Evolutionary conservation across 169 alveolate species (phyloP), one percentile per base, ranked within the genome.

Genomic region (Plasmodium knowlesi): DNA sequence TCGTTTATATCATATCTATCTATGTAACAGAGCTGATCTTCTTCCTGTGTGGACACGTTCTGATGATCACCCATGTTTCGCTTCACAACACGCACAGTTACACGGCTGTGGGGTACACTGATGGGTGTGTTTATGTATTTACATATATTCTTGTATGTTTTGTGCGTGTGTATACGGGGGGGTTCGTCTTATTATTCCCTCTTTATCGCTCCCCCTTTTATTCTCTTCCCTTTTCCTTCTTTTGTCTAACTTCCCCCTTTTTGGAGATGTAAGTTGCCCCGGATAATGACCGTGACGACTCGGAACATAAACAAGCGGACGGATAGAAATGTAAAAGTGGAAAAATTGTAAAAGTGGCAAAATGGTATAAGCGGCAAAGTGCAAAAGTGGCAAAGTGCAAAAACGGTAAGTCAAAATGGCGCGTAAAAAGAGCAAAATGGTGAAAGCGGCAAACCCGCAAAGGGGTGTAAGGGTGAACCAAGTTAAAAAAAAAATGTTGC

Each of bases 1-100:
- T 85, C 93, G 43, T 85, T 85, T 39, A 74, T 37, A 57, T 74
- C 78, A 41, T 53, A 57, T 85, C 93, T 85, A 34, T 85, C 78
- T 32, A 85, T 34, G 70, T 74, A 85, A 14, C 37, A 85, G 19
- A 73, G 41, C 61, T 53, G 50, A 16, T 83, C 57, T 14, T 57
- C 79, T 41, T 74, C 84, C 78, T 85, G 39, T 28, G 6, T 61
- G 43, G 41, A 14, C 22, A 50, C 32, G 37, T 73, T 73, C 61
- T 85, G 79, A 28, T 85, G 81, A 67, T 85, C 14, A n/a, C 79
- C 46, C 79, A 30, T 84, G 12, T 25, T 22, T 74, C 57, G 74
- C 22, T 43, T 39, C 34, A 34, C 34, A 19, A 19, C 28, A 34
- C 6, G 4, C 3, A 61, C 5, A 5, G 32, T n/a, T n/a, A 57